Evolutionary conservation across 768 basidiomycete genomes (phyloP).

Genomic region (Xerocomus brunneocitrinus): DNA sequence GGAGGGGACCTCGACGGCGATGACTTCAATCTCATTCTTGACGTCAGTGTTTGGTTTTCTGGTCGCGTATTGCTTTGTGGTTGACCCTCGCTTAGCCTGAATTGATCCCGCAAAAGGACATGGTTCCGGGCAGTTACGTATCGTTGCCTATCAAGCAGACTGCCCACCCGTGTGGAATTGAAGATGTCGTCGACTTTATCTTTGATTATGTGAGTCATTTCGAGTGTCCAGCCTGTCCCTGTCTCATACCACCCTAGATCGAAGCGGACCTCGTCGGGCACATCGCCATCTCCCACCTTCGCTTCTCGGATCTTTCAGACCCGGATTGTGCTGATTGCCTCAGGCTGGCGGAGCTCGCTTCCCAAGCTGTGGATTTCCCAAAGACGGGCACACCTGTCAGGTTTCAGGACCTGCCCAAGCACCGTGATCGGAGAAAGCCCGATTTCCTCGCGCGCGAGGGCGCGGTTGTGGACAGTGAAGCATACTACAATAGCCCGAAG

Average conservation of each 20-base stretch:
- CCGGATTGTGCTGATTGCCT: constrained; percentile 36
- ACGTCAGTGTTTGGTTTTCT: constrained; percentile 27
- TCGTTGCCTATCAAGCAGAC: constrained; percentile 35
- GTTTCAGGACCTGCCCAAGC: constrained; percentile 32
- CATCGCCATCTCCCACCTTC: constrained; percentile 41
- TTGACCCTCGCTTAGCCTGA: constrained; percentile 21
- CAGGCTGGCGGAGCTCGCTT: constrained; percentile 40
- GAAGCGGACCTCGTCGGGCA: constrained; percentile 38
- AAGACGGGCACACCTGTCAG: constrained; percentile 43
- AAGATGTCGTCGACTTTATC: constrained; percentile 45
- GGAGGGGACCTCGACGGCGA: constrained; percentile 55
- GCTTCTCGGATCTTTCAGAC: constrained; percentile 39
- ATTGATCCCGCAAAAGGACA: constrained; percentile 24
- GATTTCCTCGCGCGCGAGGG: constrained; percentile 45
- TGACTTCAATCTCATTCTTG: constrained; percentile 45
- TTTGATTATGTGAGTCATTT: constrained; percentile 40
- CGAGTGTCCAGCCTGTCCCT: not conserved
- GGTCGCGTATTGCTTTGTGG: constrained; percentile 6
- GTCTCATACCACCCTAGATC: constrained; percentile 20
- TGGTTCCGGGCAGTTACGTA: constrained; percentile 37
- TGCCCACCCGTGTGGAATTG: constrained; percentile 30
- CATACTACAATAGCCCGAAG: constrained; percentile 39
- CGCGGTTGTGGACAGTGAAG: constrained; percentile 17
- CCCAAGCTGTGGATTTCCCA: constrained; percentile 46
- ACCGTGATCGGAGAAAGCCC: constrained; percentile 27